Percentiles rank a stretch among this genome's conserved stretches.
phyloP scores from a whole-genome alignment of 2,329 filamentous ascomycete genomes.

The Paraconiothyrium sp. region DNA sequence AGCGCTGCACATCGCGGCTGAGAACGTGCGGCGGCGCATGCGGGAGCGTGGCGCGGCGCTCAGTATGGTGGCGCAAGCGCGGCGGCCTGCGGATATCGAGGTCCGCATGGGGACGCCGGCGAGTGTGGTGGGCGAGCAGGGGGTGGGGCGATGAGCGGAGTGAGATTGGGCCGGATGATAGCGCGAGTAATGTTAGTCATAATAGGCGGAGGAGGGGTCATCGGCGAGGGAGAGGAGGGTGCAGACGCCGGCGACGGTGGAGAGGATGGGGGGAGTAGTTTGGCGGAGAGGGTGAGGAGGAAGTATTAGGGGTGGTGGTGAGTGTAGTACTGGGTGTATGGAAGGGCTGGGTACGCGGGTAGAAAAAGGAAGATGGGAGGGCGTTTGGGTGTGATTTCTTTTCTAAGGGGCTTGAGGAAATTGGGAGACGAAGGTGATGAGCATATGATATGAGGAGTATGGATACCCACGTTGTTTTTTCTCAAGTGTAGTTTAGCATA shows the following conservation, averaged over 20 bases:
- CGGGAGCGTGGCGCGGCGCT: conserved; percentile 85
- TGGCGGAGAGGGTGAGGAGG: conserved; percentile 41
- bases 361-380: neutral
- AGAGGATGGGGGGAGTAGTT: conserved; percentile 48
- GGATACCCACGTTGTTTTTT: conserved; percentile 3
- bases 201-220: conserved; percentile 73
- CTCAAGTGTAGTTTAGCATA: too few relatives aligned
- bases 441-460: neutral
- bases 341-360: neutral
- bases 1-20: conserved; percentile 84
- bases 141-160: conserved; percentile 55
- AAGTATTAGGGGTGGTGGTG: conserved; percentile 26
- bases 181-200: conserved; percentile 81
- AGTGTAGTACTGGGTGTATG: neutral
- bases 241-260: conserved; percentile 74
- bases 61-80: conserved; percentile 68
- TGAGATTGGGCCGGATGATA: conserved; percentile 77
- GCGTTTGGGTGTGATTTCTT: too few relatives aligned
- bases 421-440: neutral
- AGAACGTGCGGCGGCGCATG: conserved; percentile 79
- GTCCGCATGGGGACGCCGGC: conserved; percentile 61
- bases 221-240: conserved; percentile 68
- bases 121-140: conserved; percentile 44
- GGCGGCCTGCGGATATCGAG: conserved; percentile 58
- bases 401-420: too few relatives aligned